Base-by-base conservation (phyloP, 2,329 filamentous ascomycete genomes). In the Paraphoma sp. region DNA sequence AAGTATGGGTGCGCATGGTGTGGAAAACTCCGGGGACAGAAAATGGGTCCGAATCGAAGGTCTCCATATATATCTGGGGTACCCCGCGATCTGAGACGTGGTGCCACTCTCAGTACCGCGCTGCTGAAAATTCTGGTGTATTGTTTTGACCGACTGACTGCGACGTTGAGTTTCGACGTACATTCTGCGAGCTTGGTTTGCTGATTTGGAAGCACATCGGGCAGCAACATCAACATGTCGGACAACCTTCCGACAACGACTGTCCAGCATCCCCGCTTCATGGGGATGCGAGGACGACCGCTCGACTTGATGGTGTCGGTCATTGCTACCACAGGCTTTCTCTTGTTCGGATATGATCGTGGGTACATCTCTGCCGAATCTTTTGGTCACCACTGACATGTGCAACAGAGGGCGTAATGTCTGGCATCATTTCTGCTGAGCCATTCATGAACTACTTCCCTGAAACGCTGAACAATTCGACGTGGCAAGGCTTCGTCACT, bases 401-500 rank as follows among this genome's bases (percentile, higher is more conserved):
- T 30, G 16, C 2, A 36, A 10, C 48, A 72, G 69, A 75, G 65
- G 73, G 73, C 51, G 73, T 76, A 52, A 76, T 76, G 73, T 71
- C 69, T 17, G 73, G 73, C 28, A 76, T 76, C 48, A 76, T 76
- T n/a, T 68, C 68, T 1, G 71, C 71, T 2, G 64, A 70, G 6
- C 70, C 70, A 0, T 76, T 76, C 59, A 73, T 70, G 56, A 49
- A 56, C 10, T 74, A 73, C 54, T 79, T 80, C 48, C 78, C 78
- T 0, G 71, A 79, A 54, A 77, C 75, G 2, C 59, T 71, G 16
- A 54, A 72, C 53, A 69, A 83, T 61, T 71, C 78, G 12, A 81
- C 79, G n/a, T 78, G 81, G 70, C 80, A 81, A 67, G 82, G 81
- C 49, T 81, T 80, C 53, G 80, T 84, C 16, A 82, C 80, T 1